These are phyloP conservation scores for Dictyostelium brefeldianum DNA, from an alignment of 78 protist species.

Conservation along the genomic window DNA sequence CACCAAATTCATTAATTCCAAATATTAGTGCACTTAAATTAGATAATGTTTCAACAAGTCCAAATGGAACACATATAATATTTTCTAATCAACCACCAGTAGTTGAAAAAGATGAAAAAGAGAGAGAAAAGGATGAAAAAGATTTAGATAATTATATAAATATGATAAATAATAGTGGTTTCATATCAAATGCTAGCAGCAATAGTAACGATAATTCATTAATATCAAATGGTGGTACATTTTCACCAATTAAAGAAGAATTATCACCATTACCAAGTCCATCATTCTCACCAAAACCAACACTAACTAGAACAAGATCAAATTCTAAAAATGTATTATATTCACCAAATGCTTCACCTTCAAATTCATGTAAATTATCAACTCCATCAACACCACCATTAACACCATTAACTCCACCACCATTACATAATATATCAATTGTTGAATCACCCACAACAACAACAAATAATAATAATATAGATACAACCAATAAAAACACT, in stretches of 20 bases:
- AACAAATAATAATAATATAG: background rate
- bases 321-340: slow-evolving; percentile 38
- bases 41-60: background rate
- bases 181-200: background rate
- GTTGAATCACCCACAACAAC: background rate
- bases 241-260: slow-evolving; percentile 36
- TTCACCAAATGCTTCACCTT: slow-evolving; percentile 32
- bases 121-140: background rate
- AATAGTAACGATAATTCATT: background rate
- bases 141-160: slow-evolving; percentile 13
- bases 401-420: background rate
- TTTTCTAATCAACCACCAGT: background rate
- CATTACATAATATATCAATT: background rate
- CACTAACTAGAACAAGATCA: slow-evolving; percentile 24
- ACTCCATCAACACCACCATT: background rate
- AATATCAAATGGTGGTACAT: background rate
- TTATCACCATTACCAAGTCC: slow-evolving; percentile 14
- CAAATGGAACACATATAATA: background rate
- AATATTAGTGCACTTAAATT: background rate
- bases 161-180: slow-evolving; percentile 14
- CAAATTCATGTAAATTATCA: slow-evolving; percentile 28
- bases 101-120: background rate
- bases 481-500: background rate
- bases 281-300: background rate
- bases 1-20: slow-evolving; percentile 29